phyloP scores from a whole-genome alignment of 2,329 filamentous ascomycete genomes.

The Aspergillus tamarii region DNA sequence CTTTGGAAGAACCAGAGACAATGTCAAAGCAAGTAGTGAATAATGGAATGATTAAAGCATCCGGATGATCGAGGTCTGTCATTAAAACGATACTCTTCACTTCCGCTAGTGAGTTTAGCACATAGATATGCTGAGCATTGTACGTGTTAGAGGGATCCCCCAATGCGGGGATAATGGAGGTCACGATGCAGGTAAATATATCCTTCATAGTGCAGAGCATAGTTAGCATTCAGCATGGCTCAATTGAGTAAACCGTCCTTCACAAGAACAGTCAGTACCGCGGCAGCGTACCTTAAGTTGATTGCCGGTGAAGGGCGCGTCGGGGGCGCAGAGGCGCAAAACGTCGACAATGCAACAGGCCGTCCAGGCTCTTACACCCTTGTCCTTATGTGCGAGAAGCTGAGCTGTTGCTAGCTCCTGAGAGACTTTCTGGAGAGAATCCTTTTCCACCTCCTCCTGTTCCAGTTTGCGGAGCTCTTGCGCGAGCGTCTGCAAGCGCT shows the following conservation, averaged over 20 bases:
- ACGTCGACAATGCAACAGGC: constrained; percentile 92
- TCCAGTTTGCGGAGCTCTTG: constrained; percentile 84
- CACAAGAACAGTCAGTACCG: constrained; percentile 5
- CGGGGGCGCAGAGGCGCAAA: constrained; percentile 86
- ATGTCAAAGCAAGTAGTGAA: constrained; percentile 93
- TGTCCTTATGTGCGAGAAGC: constrained; percentile 87
- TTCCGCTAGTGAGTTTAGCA: constrained; percentile 83
- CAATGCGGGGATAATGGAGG: constrained; percentile 79
- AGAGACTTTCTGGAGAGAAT: constrained; percentile 82
- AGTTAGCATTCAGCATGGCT: constrained; percentile 18
- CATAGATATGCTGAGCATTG: constrained; percentile 89
- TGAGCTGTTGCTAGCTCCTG: constrained; percentile 82
- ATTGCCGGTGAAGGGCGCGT: constrained; percentile 87
- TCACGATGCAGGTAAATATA: constrained; percentile 88
- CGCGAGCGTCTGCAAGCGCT: constrained; percentile 76
- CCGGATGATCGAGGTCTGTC: constrained; percentile 81
- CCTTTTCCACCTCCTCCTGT: constrained; percentile 80
- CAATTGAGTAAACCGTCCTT: neutral
- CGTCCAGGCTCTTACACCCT: constrained; percentile 85
- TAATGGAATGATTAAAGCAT: constrained; percentile 75
- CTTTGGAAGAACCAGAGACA: constrained; percentile 75
- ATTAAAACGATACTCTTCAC: constrained; percentile 94
- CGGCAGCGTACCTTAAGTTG: constrained; percentile 75
- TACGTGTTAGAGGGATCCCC: constrained; percentile 87
- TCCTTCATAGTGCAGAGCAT: constrained; percentile 59